Percentiles rank a stretch among this genome's conserved stretches.
These are phyloP conservation scores for Pythium chondricola DNA, from an alignment of 352 stramenopile species.

Conservation along the genomic window DNA sequence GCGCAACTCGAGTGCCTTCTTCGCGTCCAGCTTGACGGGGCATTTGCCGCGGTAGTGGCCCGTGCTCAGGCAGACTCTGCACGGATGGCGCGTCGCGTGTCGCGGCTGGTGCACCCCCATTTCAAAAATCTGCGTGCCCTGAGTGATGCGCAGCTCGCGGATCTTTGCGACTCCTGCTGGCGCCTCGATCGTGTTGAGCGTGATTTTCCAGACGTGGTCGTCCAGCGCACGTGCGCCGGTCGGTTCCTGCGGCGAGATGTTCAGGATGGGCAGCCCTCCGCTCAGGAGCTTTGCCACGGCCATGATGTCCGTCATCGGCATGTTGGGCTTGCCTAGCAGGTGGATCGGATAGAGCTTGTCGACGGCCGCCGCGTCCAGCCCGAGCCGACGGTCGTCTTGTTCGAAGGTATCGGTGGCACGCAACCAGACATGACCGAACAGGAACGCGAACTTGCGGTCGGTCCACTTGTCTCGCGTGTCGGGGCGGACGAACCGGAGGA, in stretches of 20 bases:
- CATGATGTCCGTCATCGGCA: background rate
- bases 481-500: conserved; percentile 5
- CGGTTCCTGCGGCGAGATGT: conserved; percentile 2
- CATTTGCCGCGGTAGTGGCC: too few relatives aligned
- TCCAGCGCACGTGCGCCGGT: conserved; percentile 2
- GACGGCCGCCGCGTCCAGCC: background rate
- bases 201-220: conserved; percentile 4
- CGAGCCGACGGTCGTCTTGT: background rate
- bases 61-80: too few relatives aligned
- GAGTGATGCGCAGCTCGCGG: background rate
- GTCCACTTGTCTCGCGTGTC: conserved; percentile 10
- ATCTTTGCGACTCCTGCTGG: background rate
- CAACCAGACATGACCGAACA: background rate
- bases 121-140: background rate
- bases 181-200: conserved; percentile 1
- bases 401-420: conserved; percentile 2
- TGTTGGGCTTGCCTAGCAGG: conserved; percentile 1
- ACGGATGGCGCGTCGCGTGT: background rate
- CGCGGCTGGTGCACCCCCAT: background rate
- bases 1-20: too few relatives aligned
- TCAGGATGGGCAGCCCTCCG: conserved; percentile 1
- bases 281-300: background rate
- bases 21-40: too few relatives aligned
- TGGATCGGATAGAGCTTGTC: background rate
- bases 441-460: background rate